Evolutionary conservation across 1,139 yeast species (phyloP).

Genomic region (Candida labiduridarum): DNA sequence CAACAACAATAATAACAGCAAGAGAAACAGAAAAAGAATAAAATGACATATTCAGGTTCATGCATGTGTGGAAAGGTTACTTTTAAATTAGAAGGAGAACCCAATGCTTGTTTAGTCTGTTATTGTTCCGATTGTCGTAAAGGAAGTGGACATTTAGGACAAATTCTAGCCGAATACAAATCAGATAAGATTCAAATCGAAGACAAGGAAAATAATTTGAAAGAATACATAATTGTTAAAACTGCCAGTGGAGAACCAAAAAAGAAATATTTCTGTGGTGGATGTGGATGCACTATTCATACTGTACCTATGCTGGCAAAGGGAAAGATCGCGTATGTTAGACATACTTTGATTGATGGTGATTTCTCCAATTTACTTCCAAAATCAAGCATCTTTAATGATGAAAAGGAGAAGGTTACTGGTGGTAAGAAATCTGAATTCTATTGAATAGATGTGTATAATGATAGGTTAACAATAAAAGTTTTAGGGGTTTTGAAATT

Average conservation of each 20-base stretch:
- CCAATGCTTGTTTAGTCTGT: conserved; percentile 19
- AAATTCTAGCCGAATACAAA: conserved; percentile 19
- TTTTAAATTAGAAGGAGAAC: conserved; percentile 16
- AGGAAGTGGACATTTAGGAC: conserved; percentile 27
- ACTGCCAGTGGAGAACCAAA: conserved; percentile 27
- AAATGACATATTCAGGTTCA: conserved; percentile 15
- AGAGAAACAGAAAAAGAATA: too few relatives aligned
- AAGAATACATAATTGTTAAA: conserved; percentile 17
- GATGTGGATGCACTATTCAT: conserved; percentile 24
- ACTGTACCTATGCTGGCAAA: conserved; percentile 23
- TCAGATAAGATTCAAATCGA: conserved; percentile 17
- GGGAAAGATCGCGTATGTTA: conserved; percentile 21
- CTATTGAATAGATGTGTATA: conserved; percentile 3
- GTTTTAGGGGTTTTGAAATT: too few relatives aligned
- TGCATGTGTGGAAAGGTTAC: conserved; percentile 24
- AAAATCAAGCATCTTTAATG: conserved; percentile 11
- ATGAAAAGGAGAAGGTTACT: conserved; percentile 9
- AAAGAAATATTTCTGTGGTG: conserved; percentile 21
- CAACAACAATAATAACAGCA: conserved; percentile 12
- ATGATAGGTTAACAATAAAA: too few relatives aligned
- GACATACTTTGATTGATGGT: conserved; percentile 23
- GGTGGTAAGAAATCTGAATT: conserved; percentile 9
- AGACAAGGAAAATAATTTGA: conserved; percentile 16
- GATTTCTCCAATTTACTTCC: conserved; percentile 12
- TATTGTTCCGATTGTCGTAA: conserved; percentile 28